phyloP scores from a whole-genome alignment of 305 asterid species.

The Fraxinus angustifolia region DNA sequence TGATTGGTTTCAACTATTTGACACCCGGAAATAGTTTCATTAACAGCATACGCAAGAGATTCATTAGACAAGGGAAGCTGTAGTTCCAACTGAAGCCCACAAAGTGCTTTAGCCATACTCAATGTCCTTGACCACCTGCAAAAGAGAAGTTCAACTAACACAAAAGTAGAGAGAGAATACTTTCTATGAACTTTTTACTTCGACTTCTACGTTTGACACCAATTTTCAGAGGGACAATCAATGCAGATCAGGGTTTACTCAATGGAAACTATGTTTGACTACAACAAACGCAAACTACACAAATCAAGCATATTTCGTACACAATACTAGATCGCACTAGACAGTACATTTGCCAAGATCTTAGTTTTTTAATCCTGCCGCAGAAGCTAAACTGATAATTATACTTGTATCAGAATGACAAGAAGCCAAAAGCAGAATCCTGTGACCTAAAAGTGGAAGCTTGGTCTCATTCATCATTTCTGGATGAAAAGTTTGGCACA shows the following conservation, averaged over 20 bases:
- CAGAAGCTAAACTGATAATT: background rate
- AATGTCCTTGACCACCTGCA: slow-evolving; percentile 79
- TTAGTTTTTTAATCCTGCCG: background rate
- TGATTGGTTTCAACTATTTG: slow-evolving; percentile 23
- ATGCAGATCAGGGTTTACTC: background rate
- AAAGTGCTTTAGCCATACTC: slow-evolving; percentile 75
- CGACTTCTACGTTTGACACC: background rate
- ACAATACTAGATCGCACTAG: background rate
- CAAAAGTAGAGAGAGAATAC: background rate
- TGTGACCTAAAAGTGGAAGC: background rate
- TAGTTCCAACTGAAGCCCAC: slow-evolving; percentile 73
- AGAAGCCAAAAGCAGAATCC: background rate
- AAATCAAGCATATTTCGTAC: background rate
- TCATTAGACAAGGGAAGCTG: slow-evolving; percentile 24
- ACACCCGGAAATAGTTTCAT: slow-evolving; percentile 21
- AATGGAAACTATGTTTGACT: background rate
- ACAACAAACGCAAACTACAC: background rate
- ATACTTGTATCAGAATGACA: background rate
- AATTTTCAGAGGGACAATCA: background rate
- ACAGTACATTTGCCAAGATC: background rate
- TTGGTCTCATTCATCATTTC: background rate
- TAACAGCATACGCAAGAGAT: slow-evolving; percentile 17
- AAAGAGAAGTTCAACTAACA: background rate
- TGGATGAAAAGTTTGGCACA: background rate
- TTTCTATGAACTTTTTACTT: background rate